Conservation (phyloP, 345 rosid species). For the Alliaria petiolata region DNA sequence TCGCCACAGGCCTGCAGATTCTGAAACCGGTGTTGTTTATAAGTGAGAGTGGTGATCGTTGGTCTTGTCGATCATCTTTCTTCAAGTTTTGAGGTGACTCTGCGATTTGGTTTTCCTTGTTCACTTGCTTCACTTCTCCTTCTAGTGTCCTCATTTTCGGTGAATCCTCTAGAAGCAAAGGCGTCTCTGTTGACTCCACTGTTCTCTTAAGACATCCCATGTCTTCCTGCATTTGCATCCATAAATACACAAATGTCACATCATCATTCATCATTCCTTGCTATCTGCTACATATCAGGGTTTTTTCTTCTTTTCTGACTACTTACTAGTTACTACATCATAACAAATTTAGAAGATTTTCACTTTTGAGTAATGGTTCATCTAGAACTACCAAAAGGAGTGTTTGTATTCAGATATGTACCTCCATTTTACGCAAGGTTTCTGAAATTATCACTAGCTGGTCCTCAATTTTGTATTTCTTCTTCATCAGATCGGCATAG, state of each 20-base stretch:
- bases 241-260: background rate
- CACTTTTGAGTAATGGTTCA: background rate
- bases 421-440: slow-evolving; percentile 51
- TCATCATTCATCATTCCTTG: slow-evolving; percentile 7
- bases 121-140: slow-evolving; percentile 16
- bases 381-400: slow-evolving; percentile 4
- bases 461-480: slow-evolving; percentile 54
- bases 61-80: slow-evolving; percentile 46
- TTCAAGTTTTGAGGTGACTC: slow-evolving; percentile 20
- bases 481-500: slow-evolving; percentile 48
- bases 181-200: slow-evolving; percentile 8
- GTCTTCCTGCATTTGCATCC: slow-evolving; percentile 46
- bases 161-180: slow-evolving; percentile 22
- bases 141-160: slow-evolving; percentile 9
- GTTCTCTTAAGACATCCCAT: slow-evolving; percentile 40
- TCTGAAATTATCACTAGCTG: slow-evolving; percentile 50
- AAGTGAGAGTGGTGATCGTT: slow-evolving; percentile 40
- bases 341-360: background rate
- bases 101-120: slow-evolving; percentile 7
- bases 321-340: background rate
- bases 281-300: background rate
- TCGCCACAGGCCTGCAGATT: slow-evolving; percentile 76
- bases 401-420: slow-evolving; percentile 11
- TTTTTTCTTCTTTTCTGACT: background rate
- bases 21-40: slow-evolving; percentile 64